Evolutionary conservation across 2,329 filamentous ascomycete species (phyloP).

Genomic region (Penicillium sp.): DNA sequence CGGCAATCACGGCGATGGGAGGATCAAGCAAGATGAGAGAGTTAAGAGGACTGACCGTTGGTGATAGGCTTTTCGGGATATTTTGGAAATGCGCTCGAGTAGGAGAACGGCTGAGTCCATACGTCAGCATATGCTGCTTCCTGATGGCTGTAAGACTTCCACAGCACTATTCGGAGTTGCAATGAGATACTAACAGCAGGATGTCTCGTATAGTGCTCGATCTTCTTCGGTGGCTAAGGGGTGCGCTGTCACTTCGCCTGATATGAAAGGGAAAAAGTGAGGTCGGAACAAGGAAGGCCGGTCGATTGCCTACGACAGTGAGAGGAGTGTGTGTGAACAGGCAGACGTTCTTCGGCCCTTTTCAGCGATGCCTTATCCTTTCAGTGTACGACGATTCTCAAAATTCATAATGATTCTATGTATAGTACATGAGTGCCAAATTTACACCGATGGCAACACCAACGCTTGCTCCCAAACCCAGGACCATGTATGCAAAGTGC

Average conservation of each 20-base stretch:
- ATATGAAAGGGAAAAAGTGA: neutral
- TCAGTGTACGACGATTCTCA: constrained; percentile 15
- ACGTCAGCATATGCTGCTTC: constrained; percentile 91
- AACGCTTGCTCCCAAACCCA: constrained; percentile 13
- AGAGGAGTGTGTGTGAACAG: neutral
- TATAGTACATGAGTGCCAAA: constrained; percentile 31
- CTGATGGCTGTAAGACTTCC: constrained; percentile 77
- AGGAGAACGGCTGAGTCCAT: constrained; percentile 90
- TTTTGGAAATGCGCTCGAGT: constrained; percentile 97
- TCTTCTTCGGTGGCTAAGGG: constrained; percentile 40
- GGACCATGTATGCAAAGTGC: constrained; percentile 18
- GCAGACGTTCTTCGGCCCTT: neutral
- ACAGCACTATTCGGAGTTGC: neutral
- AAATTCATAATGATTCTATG: constrained; percentile 29
- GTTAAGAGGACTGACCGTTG: constrained; percentile 8
- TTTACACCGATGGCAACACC: constrained; percentile 18
- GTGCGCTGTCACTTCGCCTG: neutral
- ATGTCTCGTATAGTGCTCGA: constrained; percentile 32
- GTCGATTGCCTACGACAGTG: neutral
- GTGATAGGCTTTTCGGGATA: constrained; percentile 69
- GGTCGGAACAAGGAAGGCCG: neutral
- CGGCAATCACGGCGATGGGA: neutral
- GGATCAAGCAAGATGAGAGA: neutral
- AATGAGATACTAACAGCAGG: constrained; percentile 2
- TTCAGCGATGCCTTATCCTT: constrained; percentile 9